Evolutionary conservation across 2,329 filamentous ascomycete genomes (phyloP), one percentile per base, ranked within the genome.

Genomic region (Penicillium decumbens): DNA sequence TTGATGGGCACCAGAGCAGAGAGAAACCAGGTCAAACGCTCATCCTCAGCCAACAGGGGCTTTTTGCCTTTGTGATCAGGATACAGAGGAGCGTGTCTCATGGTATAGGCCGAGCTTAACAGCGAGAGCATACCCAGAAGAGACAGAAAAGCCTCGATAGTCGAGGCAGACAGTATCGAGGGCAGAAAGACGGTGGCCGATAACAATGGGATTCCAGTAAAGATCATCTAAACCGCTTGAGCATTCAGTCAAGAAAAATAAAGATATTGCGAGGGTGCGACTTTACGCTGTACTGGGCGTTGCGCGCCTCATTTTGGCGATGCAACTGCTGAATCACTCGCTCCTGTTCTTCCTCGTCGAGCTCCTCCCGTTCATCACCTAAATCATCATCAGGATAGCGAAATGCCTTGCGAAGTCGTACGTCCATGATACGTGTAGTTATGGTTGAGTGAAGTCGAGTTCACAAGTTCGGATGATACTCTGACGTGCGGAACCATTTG

Each of bases 351-450:
- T 91, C 80, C 70, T 91, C 87, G 66, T 93, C 89, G 52, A 93
- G 75, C 47, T 83, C 80, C 57, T 83, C 79, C 10, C 80, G 76
- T 30, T 79, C 75, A 39, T 74, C 72, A 54, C 77, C 75, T 41
- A 78, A 77, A 61, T 86, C 82, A 61, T 86, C 82, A 49, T 75
- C 71, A 4, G 86, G 86, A 71, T 92, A 93, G 53, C 80, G 81
- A 71, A 95, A 93, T 7, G 87, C 85, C 61, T 80, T 85, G 62
- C 90, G 84, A 39, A 93, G 75, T 55, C 87, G 83, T 45, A 87
- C 75, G 35, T 79, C 72, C 77, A 79, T 61, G 37, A 15, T 18
- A 18, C 2, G 15, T 18, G 15, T 18, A 18, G 15, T 18, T 18
- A 18, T 39, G 28, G 24, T 28, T 24, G 28, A 6, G 8, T 40